phyloP scores from a whole-genome alignment of 1,284 basidiomycete genomes.

The Anthracocystis setariae region DNA sequence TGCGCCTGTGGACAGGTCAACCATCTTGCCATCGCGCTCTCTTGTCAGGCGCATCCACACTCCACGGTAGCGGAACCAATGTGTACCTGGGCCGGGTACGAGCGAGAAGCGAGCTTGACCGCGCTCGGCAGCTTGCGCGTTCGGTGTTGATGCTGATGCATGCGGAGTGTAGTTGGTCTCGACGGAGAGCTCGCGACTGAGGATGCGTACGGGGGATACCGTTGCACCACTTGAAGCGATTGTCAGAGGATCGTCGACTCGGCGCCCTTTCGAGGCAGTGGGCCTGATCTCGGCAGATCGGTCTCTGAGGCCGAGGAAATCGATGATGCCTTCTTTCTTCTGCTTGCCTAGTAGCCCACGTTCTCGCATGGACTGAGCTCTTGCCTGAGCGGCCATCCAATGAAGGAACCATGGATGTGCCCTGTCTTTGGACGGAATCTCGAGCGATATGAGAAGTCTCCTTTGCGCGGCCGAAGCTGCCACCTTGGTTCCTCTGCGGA shows the following conservation, averaged over 20 bases:
- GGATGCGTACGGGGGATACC: conserved; percentile 68
- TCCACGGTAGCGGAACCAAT: conserved; percentile 88
- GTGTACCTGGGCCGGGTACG: conserved; percentile 93
- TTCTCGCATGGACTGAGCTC: conserved; percentile 64
- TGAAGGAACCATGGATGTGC: conserved; percentile 96
- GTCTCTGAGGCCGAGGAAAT: conserved; percentile 55
- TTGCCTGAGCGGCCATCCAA: conserved; percentile 82
- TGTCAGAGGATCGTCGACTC: conserved; percentile 65
- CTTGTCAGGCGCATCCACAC: conserved; percentile 94
- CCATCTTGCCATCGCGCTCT: conserved; percentile 79
- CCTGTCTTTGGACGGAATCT: conserved; percentile 94
- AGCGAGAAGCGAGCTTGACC: conserved; percentile 77
- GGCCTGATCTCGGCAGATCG: conserved; percentile 14
- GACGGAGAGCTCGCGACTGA: conserved; percentile 85
- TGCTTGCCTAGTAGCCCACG: conserved; percentile 52
- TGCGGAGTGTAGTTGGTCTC: conserved; percentile 74
- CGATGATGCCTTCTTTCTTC: conserved; percentile 53
- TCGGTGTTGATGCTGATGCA: conserved; percentile 34
- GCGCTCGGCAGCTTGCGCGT: conserved; percentile 45
- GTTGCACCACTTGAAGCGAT: conserved; percentile 65
- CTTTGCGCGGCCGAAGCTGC: conserved; percentile 82
- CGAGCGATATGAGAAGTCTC: conserved; percentile 90
- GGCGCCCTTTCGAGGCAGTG: not conserved
- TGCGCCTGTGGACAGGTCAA: conserved; percentile 87
- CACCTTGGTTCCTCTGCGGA: conserved; percentile 72